Percentiles rank a stretch among this genome's conserved stretches.
These are phyloP conservation scores for Thermomucor indicae-seudaticae DNA, from an alignment of 371 early-diverging fungal species.

Conservation along the genomic window DNA sequence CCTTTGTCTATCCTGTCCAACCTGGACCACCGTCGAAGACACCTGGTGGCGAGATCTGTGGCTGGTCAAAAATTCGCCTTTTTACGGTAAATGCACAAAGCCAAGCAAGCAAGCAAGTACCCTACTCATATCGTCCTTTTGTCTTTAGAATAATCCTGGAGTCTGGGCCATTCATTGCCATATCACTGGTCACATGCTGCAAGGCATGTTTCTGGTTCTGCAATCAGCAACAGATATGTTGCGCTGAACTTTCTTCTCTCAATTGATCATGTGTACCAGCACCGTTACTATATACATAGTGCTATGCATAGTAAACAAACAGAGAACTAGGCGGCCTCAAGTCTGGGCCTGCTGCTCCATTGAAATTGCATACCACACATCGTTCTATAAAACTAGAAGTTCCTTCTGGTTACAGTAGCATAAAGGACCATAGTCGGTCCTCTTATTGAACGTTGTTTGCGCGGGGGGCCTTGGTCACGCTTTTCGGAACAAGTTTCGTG, in stretches of 20 bases:
- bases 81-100: constrained; percentile 23
- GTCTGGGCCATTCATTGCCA: constrained; percentile 16
- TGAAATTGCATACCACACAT: too few relatives aligned
- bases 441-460: too few relatives aligned
- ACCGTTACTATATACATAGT: too few relatives aligned
- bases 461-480: too few relatives aligned
- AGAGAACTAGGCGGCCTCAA: too few relatives aligned
- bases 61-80: constrained; percentile 39
- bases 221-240: constrained; percentile 24
- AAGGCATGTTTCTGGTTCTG: constrained; percentile 41
- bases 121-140: background rate
- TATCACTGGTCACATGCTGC: constrained; percentile 37
- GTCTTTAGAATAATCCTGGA: constrained; percentile 10
- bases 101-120: background rate
- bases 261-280: too few relatives aligned
- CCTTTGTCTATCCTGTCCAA: constrained; percentile 31
- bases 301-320: too few relatives aligned
- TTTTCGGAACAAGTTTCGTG: too few relatives aligned
- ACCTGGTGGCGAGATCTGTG: constrained; percentile 14
- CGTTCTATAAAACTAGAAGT: too few relatives aligned
- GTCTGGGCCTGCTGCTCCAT: too few relatives aligned
- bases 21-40: constrained; percentile 1
- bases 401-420: too few relatives aligned
- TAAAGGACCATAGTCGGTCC: too few relatives aligned
- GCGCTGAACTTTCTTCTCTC: background rate